Percentiles rank a stretch among this genome's conserved stretches.
These are phyloP conservation scores for Juncus effusus DNA, from an alignment of 176 grass and related monocot genomes.

Conservation along the genomic window DNA sequence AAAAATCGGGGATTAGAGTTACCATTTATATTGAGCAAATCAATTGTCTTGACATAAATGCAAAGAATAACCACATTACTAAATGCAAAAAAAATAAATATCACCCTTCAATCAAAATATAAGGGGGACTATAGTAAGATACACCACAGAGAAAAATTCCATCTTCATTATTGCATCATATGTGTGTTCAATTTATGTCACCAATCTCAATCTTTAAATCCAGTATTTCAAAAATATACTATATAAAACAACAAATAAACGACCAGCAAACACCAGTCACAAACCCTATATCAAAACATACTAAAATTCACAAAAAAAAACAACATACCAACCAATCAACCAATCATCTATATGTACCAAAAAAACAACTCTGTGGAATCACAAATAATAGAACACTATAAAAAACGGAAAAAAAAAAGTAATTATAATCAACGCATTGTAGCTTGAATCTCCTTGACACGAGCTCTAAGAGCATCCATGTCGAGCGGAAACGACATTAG, in stretches of 20 bases:
- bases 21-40: background rate
- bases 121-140: no score
- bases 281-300: background rate
- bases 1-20: background rate
- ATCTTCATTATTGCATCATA: background rate
- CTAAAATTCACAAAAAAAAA: background rate
- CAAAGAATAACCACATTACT: no score
- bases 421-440: constrained; percentile 9
- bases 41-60: no score
- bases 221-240: background rate
- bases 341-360: background rate
- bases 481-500: background rate
- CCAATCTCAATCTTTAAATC: background rate
- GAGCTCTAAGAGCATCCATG: constrained; percentile 9
- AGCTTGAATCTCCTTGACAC: background rate
- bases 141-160: background rate
- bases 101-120: no score
- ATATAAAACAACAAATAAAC: background rate
- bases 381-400: background rate
- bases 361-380: background rate
- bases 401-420: background rate
- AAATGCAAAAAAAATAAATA: no score
- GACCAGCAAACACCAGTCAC: background rate
- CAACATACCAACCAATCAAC: background rate
- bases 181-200: background rate